phyloP scores from a whole-genome alignment of 2,329 filamentous ascomycete species.

The Parastagonospora nodorum region DNA sequence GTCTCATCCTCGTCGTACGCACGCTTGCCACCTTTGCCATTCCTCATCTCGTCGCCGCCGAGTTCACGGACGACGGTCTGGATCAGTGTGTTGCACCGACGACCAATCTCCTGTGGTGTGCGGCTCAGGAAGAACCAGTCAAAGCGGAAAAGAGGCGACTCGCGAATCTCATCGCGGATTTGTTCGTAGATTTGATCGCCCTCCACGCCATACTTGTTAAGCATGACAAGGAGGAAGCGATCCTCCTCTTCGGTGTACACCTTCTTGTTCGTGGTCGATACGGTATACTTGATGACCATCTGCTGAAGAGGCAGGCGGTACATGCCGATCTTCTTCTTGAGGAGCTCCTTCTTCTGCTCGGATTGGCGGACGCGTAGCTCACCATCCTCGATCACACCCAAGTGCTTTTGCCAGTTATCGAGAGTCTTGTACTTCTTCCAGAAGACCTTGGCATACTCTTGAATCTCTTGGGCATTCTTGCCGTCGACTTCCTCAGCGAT shows the following conservation, averaged over 20 bases:
- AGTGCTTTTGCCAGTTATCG: constrained; percentile 83
- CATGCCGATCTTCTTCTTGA: constrained; percentile 93
- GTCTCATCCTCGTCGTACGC: constrained; percentile 87
- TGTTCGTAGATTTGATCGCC: constrained; percentile 87
- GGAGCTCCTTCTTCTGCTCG: constrained; percentile 88
- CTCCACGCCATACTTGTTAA: constrained; percentile 91
- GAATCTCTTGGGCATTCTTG: constrained; percentile 84
- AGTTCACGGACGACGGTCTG: constrained; percentile 96
- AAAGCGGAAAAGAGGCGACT: constrained; percentile 93
- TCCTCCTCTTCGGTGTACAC: constrained; percentile 99
- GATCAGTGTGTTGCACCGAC: constrained; percentile 90
- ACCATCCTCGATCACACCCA: constrained; percentile 87
- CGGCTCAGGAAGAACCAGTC: constrained; percentile 99
- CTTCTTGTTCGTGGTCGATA: constrained; percentile 99
- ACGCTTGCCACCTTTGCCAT: constrained; percentile 70
- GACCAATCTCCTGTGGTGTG: constrained; percentile 88
- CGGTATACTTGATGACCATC: constrained; percentile 98
- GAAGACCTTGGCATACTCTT: constrained; percentile 90
- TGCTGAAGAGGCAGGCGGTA: constrained; percentile 98
- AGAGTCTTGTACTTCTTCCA: constrained; percentile 96
- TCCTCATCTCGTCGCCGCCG: constrained; percentile 64
- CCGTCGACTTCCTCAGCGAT: constrained; percentile 91
- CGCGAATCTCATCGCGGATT: constrained; percentile 96
- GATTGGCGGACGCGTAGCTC: constrained; percentile 89
- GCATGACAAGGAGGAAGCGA: constrained; percentile 88